Conservation (phyloP, 148 eudicot species). For the Agrostemma githago region DNA sequence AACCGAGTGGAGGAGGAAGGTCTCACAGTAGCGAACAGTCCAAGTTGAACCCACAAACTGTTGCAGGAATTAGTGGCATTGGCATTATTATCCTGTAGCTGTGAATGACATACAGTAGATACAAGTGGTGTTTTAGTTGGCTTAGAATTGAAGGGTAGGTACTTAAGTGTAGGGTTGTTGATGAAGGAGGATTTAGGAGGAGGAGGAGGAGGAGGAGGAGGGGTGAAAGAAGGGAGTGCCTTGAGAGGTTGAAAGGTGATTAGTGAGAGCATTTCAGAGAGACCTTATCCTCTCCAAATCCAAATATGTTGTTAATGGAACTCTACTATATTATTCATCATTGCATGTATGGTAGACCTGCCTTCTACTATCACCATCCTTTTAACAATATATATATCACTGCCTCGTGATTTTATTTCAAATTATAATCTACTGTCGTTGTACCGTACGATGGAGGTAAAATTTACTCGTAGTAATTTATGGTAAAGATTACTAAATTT, state of each 20-base stretch:
- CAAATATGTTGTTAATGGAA: neutral
- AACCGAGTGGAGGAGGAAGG: neutral
- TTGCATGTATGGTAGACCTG: neutral
- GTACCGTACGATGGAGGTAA: neutral
- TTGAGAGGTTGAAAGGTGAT: slow-evolving; percentile 45
- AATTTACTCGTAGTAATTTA: neutral
- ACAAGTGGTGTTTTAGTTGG: slow-evolving; percentile 20
- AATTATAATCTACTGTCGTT: too few relatives aligned
- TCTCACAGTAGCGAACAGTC: slow-evolving; percentile 55
- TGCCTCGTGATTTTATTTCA: neutral
- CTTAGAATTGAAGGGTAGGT: slow-evolving; percentile 21
- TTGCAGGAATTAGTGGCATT: neutral
- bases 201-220: slow-evolving; percentile 24
- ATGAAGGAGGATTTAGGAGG: too few relatives aligned
- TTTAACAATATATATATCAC: neutral
- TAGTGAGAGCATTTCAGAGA: slow-evolving; percentile 44
- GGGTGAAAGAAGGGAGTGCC: slow-evolving; percentile 55
- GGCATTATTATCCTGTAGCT: too few relatives aligned
- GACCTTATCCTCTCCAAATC: slow-evolving; percentile 26
- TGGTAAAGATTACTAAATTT: neutral
- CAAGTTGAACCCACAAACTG: slow-evolving; percentile 42
- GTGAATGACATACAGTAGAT: slow-evolving; percentile 3
- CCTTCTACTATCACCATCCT: neutral
- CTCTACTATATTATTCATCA: neutral
- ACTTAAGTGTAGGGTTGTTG: slow-evolving; percentile 23